Evolutionary conservation across 2,329 filamentous ascomycete genomes (phyloP), one percentile per base, ranked within the genome.

Genomic region (Microascus cirrosus): DNA sequence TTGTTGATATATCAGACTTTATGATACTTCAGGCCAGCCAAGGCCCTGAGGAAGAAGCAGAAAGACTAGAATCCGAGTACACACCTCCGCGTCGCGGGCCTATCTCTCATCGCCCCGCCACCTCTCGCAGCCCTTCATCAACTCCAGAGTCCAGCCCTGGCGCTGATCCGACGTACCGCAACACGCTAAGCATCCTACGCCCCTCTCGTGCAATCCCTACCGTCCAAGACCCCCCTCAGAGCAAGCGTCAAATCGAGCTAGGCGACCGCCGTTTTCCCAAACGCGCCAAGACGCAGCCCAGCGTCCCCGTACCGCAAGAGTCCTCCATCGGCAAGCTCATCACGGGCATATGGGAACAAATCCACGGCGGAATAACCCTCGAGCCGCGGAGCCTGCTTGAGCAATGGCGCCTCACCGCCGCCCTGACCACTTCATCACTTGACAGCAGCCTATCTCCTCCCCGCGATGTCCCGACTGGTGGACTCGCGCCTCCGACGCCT

Each of bases 261-360:
- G 42, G 60, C 20, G 60, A 63, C 59, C 60, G 57, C 22, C 63
- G 60, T 50, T 63, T 62, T 35, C 63, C 62, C 8, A 65, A 66
- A 53, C 57, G 64, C 22, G 59, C 61, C 45, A 67, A 65, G 53
- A 55, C 60, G 15, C 61, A 65, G 54, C 55, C 61, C 60, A 72
- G 71, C 1, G 68, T 42, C 45, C 48, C 56, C n/a, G 48, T 53
- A 3, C 25, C 56, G 2, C 50, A 54, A 32, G 53, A 39, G 35
- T 54, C 53, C 6, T 54, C 66, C 0, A 57, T 70, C 36, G 64
- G 65, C 52, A 69, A 69, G 60, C 65, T 69, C 48, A 65, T 70
- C 50, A 59, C 63, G 20, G 66, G 66, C 18, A 63, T 70, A n/a
- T 70, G 68, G 68, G 68, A 69, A 56, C 68, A 69, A 59, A 65